These are phyloP conservation scores for Pezicula radicicola DNA, from an alignment of 2,329 filamentous ascomycete species.

Conservation along the genomic window DNA sequence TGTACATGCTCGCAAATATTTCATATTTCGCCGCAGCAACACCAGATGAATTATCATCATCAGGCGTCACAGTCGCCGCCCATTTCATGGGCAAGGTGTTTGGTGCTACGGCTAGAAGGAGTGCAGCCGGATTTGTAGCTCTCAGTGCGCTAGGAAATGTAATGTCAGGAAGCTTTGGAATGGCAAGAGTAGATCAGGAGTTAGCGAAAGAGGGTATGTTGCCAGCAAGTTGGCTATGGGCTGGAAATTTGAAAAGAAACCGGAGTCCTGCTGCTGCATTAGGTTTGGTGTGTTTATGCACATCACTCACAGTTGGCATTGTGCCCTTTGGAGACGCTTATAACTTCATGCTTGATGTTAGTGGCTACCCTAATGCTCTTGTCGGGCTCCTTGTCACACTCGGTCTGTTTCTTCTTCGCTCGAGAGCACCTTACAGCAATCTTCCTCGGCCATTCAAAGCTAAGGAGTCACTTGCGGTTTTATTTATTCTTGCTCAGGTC, in stretches of 20 bases:
- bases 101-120: neutral
- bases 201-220: neutral
- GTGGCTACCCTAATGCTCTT: neutral
- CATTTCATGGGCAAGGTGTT: neutral
- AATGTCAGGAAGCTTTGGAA: neutral
- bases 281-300: neutral
- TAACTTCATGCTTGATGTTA: neutral
- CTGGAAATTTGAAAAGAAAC: neutral
- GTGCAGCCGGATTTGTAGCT: neutral
- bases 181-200: conserved; percentile 1
- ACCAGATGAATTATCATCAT: neutral
- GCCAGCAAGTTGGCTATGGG: neutral
- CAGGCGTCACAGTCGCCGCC: neutral
- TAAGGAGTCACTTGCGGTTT: neutral
- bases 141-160: neutral
- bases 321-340: neutral
- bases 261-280: neutral
- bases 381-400: neutral
- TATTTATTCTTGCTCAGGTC: neutral
- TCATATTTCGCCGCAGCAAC: neutral
- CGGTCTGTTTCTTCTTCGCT: neutral
- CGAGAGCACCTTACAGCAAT: neutral
- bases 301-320: neutral
- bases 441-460: conserved; percentile 1
- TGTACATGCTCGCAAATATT: neutral